Evolutionary conservation across 169 alveolate genomes (phyloP), one percentile per base, ranked within the genome.

Genomic region (Hepatocystis sp.): DNA sequence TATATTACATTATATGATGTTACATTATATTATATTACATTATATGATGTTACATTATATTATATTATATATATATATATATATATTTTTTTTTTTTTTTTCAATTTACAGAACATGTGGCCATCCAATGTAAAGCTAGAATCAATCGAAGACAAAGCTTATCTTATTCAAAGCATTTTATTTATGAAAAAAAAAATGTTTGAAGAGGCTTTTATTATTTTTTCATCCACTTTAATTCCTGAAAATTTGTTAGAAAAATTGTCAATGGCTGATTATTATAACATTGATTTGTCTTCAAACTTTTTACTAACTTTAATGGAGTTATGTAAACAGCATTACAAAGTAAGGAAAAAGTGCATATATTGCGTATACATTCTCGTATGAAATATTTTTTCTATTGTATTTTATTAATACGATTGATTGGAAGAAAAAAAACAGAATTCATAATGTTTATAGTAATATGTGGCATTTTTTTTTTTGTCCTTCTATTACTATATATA

Each of bases 131-230:
- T 61, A 2, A 81, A 81, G 47, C 39, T 81, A 5, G 89, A 63
- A 23, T 60, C 81, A 32, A 63, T 81, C n/a, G 89, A 81, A 61
- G 34, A 49, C 28, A 81, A 81, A 30, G 53, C 89, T 19, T 51
- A 81, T 27, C 67, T 81, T 13, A 30, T 81, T 52, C 23, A 47
- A 21, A 36, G 66, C 67, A 81, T 81, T 11, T 34, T 81, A 28
- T 81, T 81, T 40, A 81, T 81, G 89, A 81, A 81, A 65, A 81
- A 44, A 28, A 81, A 81, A 53, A 49, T 81, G 89, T 81, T 61
- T 52, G 89, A 81, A 34, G 89, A 81, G 40, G 89, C 89, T 17
- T 81, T 61, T 81, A 32, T 51, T 49, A 60, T 81, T 65, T 81
- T 81, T 61, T 81, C 84, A 8, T 47, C 58, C 7, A 51, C 47